A percentile compares a stretch with the other conserved stretches of the same genome.
phyloP scores from a whole-genome alignment of 257 asterid genomes.

The Jacaranda copaia region DNA sequence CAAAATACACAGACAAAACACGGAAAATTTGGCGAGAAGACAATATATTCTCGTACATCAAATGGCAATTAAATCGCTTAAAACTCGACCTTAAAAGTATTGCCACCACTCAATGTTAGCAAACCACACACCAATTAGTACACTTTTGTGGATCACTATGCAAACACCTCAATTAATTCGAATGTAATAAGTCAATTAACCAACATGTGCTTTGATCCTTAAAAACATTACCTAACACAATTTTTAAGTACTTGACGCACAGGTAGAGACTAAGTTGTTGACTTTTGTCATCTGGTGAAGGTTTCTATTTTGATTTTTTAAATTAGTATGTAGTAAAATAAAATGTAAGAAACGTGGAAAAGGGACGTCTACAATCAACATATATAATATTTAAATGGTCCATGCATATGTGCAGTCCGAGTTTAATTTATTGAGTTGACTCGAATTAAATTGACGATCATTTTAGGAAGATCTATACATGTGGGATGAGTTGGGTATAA shows the following conservation, averaged over 20 bases:
- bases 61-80: not conserved
- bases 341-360: too few species aligned
- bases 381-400: too few species aligned
- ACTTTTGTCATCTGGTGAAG: slow-evolving; percentile 4
- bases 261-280: slow-evolving; percentile 20
- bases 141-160: slow-evolving; percentile 2
- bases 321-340: too few species aligned
- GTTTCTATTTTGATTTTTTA: not conserved
- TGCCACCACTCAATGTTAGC: not conserved
- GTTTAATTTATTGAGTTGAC: too few species aligned
- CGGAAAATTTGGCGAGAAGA: not conserved
- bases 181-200: not conserved
- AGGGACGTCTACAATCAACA: too few species aligned
- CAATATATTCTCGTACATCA: not conserved
- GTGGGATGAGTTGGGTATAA: too few species aligned
- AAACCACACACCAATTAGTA: not conserved
- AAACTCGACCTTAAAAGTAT: not conserved
- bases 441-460: too few species aligned
- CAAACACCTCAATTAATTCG: not conserved
- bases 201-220: slow-evolving; percentile 25
- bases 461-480: too few species aligned
- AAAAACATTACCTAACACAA: slow-evolving; percentile 22
- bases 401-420: too few species aligned
- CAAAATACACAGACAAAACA: not conserved
- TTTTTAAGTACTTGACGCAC: not conserved